Evolutionary conservation across 352 stramenopile species (phyloP), one percentile per base, ranked within the genome.

Genomic region (Hyphochytrium catenoides): DNA sequence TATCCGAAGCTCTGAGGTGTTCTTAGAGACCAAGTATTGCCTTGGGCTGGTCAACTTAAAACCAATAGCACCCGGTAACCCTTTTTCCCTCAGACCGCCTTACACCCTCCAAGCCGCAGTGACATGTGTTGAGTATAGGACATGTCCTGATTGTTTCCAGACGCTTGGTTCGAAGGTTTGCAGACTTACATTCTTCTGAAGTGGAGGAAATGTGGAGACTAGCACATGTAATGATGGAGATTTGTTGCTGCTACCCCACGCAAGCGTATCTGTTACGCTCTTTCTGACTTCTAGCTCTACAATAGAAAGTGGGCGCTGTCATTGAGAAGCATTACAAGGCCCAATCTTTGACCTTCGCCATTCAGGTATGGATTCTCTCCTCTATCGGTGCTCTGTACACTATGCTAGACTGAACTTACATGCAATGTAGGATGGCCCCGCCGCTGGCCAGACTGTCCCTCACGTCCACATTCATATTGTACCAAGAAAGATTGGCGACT

Each of bases 401-500:
- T 3, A 4, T 28, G 16, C 27, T 14, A n/a, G 22, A 30, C 25
- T 4, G 19, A 18, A 19, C 12, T 14, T 20, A 12, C 36, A 15
- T 43, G 7, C n/a, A n/a, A n/a, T 1, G 20, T 36, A 76, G 58
- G 84, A 94, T 51, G 84, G 84, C 19, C 41, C 36, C 16, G 62
- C 54, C 2, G 78, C 82, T 3, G 84, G 82, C 1, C 81, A 94
- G 50, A 85, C 63, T 0, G 74, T 95, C 4, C 59, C 68, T 4
- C 81, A 95, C 57, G 74, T 88, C 4, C 78, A 93, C 46, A 74
- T 94, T n/a, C 79, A 93, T 52, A 64, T 94, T 9, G 59, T 94
- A 23, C 79, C 83, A 4, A 56, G 79, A 21, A 37, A 42, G 7
- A 24, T 19, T 0, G 54, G 52, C 16, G 81, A 94, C 53, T 89